These are phyloP conservation scores for Sarocladium oryzae DNA, from an alignment of 2,329 filamentous ascomycete genomes.

Conservation along the genomic window DNA sequence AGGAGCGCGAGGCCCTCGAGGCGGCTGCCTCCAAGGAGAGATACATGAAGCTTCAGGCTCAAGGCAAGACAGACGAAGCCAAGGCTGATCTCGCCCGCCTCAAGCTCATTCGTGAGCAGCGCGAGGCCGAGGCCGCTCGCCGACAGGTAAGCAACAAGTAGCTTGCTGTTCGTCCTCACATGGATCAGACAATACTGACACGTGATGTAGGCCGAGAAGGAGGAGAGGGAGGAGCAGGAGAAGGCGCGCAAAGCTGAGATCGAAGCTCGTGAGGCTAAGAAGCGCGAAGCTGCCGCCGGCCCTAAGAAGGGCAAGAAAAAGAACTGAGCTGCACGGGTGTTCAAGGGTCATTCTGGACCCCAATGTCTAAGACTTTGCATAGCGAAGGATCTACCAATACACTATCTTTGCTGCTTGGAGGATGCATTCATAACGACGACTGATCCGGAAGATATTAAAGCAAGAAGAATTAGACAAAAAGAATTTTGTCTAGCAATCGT, in stretches of 20 bases:
- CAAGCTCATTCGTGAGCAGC: conserved; percentile 74
- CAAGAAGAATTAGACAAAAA: too few relatives aligned
- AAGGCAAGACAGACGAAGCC: conserved; percentile 95
- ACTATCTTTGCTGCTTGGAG: background rate
- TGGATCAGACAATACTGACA: conserved; percentile 16
- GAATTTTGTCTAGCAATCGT: too few relatives aligned
- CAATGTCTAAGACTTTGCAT: background rate
- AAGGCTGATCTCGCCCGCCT: conserved; percentile 82
- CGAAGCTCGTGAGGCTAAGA: conserved; percentile 50
- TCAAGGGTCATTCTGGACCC: background rate
- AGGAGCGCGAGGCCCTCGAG: conserved; percentile 69
- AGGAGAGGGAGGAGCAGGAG: conserved; percentile 48
- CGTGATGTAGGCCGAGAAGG: conserved; percentile 48
- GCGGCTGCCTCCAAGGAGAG: conserved; percentile 83
- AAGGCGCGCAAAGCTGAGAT: conserved; percentile 42
- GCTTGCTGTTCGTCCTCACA: background rate
- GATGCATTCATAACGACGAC: background rate
- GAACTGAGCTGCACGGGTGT: conserved; percentile 22
- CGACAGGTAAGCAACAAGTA: conserved; percentile 57
- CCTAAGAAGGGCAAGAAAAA: conserved; percentile 44
- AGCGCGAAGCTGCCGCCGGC: conserved; percentile 45
- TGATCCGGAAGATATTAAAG: background rate
- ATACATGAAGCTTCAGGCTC: conserved; percentile 86
- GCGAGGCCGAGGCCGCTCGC: conserved; percentile 74
- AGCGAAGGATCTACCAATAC: conserved; percentile 5